phyloP scores from a whole-genome alignment of 352 stramenopile species.

The Albugo candida region DNA sequence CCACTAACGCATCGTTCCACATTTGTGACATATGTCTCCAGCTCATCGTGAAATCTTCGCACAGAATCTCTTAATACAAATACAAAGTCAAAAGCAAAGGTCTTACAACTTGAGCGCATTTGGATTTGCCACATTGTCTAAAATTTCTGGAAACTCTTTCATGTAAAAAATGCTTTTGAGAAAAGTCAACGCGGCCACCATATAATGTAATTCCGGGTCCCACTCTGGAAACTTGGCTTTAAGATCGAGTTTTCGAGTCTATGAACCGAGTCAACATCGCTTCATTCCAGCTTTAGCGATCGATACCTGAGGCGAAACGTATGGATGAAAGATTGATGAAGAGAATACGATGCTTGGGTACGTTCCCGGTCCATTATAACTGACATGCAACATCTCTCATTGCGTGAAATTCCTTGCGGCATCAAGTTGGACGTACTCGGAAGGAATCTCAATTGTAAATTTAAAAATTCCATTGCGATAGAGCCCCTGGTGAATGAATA shows the following conservation, averaged over 20 bases:
- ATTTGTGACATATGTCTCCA: slow-evolving; percentile 73
- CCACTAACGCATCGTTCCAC: slow-evolving; percentile 84
- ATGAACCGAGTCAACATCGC: not conserved
- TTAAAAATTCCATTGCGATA: slow-evolving; percentile 96
- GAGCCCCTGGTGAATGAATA: slow-evolving; percentile 89
- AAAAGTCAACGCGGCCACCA: slow-evolving; percentile 91
- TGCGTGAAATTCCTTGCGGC: slow-evolving; percentile 2
- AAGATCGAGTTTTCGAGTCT: slow-evolving; percentile 83
- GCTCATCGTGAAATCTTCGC: slow-evolving; percentile 53
- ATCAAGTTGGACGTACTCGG: slow-evolving; percentile 16
- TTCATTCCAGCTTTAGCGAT: not conserved
- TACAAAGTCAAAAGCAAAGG: not conserved
- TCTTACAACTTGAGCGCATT: slow-evolving; percentile 72
- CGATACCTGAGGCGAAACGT: slow-evolving; percentile 48
- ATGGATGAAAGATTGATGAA: slow-evolving; percentile 85
- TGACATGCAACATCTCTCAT: slow-evolving; percentile 16
- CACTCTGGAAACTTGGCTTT: slow-evolving; percentile 82
- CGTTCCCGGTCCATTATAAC: slow-evolving; percentile 86
- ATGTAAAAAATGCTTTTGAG: slow-evolving; percentile 97
- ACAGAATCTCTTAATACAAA: not conserved
- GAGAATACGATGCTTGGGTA: slow-evolving; percentile 88
- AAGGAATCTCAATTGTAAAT: slow-evolving; percentile 80
- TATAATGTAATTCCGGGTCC: slow-evolving; percentile 88
- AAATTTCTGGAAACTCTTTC: slow-evolving; percentile 74
- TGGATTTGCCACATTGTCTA: slow-evolving; percentile 47